A percentile compares a stretch with the other conserved stretches of the same genome.
Conservation (phyloP, 1,284 basidiomycete genomes). For the Taiwanofungus camphoratus region DNA sequence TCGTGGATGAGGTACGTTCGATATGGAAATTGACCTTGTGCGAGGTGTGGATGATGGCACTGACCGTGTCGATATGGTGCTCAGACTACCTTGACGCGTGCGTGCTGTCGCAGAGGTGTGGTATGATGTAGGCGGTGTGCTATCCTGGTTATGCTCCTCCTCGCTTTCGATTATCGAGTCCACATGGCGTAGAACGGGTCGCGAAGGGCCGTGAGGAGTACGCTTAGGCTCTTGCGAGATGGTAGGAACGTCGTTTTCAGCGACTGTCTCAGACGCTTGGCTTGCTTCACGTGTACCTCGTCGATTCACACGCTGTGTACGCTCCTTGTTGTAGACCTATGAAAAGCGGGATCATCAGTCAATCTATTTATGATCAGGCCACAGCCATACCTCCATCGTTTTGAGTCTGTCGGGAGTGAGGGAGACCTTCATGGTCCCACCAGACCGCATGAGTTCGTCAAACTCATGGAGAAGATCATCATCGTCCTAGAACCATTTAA, state of each 20-base stretch:
- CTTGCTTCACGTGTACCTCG: slow-evolving; percentile 23
- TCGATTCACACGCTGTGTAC: slow-evolving; percentile 36
- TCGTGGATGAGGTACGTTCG: slow-evolving; percentile 18
- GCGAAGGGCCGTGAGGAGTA: slow-evolving; percentile 2
- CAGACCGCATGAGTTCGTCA: slow-evolving; percentile 84
- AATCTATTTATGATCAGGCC: slow-evolving; percentile 2
- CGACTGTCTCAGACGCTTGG: slow-evolving; percentile 8
- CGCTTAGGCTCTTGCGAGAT: slow-evolving; percentile 14
- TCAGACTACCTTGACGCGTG: slow-evolving; percentile 21
- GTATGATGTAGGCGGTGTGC: slow-evolving; percentile 20
- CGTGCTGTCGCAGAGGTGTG: slow-evolving; percentile 17
- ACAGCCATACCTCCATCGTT: slow-evolving; percentile 79
- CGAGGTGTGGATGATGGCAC: slow-evolving; percentile 5
- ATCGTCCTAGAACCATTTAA: slow-evolving; percentile 35
- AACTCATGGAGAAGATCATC: slow-evolving; percentile 69
- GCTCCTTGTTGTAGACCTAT: slow-evolving; percentile 65
- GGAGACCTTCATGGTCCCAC: slow-evolving; percentile 90
- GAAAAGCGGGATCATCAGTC: too few species aligned
- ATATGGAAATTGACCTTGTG: slow-evolving; percentile 25
- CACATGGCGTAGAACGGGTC: slow-evolving; percentile 43
- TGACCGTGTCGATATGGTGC: slow-evolving; percentile 14
- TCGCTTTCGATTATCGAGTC: slow-evolving; percentile 52
- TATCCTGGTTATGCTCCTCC: slow-evolving; percentile 26
- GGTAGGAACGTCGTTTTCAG: slow-evolving; percentile 19
- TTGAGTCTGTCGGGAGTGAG: slow-evolving; percentile 88